A percentile compares a stretch with the other conserved stretches of the same genome.
Evolutionary conservation across 352 stramenopile genomes (phyloP).

Genomic region (Pythium insidiosum): DNA sequence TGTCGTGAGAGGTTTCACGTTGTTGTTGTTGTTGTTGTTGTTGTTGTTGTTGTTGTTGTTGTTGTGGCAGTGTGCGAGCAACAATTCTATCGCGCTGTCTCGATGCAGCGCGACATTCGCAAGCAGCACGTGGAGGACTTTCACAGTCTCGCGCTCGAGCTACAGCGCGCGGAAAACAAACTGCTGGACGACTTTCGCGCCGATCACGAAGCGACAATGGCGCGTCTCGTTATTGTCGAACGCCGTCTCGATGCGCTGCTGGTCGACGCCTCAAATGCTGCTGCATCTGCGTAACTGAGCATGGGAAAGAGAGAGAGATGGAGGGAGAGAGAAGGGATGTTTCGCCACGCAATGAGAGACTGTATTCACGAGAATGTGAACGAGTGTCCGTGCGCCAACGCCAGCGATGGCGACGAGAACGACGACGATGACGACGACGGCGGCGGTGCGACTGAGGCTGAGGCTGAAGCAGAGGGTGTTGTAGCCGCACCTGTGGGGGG

Average conservation of each 20-base stretch:
- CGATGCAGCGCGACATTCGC: slow-evolving; percentile 42
- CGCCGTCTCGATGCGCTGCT: slow-evolving; percentile 24
- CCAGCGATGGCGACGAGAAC: no score
- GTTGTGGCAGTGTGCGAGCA: not conserved
- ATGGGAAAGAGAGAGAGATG: no score
- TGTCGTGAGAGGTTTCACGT: no score
- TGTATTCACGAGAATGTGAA: no score
- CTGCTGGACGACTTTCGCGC: slow-evolving; percentile 30
- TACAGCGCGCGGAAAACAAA: slow-evolving; percentile 36
- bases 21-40: not conserved
- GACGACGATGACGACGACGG: no score
- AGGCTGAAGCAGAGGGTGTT: no score
- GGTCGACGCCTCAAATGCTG: not conserved
- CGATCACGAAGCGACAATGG: slow-evolving; percentile 34
- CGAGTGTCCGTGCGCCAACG: not conserved
- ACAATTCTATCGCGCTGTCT: no score
- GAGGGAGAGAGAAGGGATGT: no score
- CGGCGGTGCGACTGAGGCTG: no score
- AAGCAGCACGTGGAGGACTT: slow-evolving; percentile 34
- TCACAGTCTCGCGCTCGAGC: slow-evolving; percentile 26
- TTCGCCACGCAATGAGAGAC: no score
- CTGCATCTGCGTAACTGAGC: no score
- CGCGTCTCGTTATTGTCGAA: slow-evolving; percentile 29
- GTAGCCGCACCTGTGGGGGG: no score
- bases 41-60: not conserved